Evolutionary conservation across 1,284 basidiomycete genomes (phyloP), one percentile per base, ranked within the genome.

Genomic region (Leccinum subrobustum): DNA sequence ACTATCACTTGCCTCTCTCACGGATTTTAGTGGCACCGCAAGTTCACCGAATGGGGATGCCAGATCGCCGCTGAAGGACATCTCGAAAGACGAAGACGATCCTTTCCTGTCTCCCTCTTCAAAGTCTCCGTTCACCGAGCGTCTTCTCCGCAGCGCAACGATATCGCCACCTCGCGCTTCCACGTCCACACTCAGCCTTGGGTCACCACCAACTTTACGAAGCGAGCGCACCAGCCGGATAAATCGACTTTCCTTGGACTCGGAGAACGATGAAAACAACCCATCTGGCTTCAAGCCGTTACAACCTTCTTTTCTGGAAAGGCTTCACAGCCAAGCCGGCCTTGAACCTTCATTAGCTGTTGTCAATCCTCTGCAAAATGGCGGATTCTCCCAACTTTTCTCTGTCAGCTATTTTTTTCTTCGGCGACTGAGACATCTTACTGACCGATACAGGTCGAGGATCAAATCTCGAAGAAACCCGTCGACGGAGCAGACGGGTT

Each of bases 281-380:
- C 48, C 58, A 7, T 63, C 63, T 35, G 61, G 60, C 56, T 61
- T 66, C 60, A 70, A 70, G 56, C 69, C 72, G 23, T 65, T 78
- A 47, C 74, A 78, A 58, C 73, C 79, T 56, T 77, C 79, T 12
- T 83, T 84, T 64, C 75, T 80, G 42, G 80, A 83, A 62, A 68
- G 63, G 18, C 23, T 65, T 7, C 64, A 56, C 11, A 59, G 56
- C 23, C 23, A 25, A 25, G 23, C 23, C 23, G 23, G 23, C 23
- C 23, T 25, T 25, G 23, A 25, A 25, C 23, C 23, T 4, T 25
- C 23, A 4, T 59, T 67, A 6, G 54, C 52, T 39, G 31, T 54
- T 29, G 53, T 65, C 31, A 68, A 69, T 50, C 71, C 64, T 52
- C 44, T 73, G 6, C 16, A 59, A 44, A 64, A 60, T 51, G 61